phyloP scores from a whole-genome alignment of 192 early-diverging fungal genomes.

The Umbelopsis sp. region DNA sequence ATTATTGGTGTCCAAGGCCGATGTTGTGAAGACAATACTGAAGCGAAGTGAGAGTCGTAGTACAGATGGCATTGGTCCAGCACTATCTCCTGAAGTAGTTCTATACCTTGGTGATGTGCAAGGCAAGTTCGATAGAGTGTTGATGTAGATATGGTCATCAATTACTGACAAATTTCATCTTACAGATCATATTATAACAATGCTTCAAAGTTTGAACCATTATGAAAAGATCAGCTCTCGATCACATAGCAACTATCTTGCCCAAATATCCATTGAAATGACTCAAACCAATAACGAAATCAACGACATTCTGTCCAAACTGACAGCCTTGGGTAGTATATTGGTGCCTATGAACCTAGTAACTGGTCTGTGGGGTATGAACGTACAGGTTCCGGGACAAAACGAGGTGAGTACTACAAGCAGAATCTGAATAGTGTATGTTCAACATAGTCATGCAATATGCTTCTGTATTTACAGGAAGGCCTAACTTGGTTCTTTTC shows the following conservation, averaged over 20 bases:
- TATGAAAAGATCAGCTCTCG: slow-evolving; percentile 72
- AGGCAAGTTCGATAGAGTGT: slow-evolving; percentile 14
- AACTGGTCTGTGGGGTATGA: slow-evolving; percentile 68
- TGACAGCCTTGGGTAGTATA: slow-evolving; percentile 55
- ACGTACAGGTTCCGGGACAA: slow-evolving; percentile 65
- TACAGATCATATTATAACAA: slow-evolving; percentile 74
- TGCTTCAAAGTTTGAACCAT: slow-evolving; percentile 76
- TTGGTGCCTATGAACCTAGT: slow-evolving; percentile 63
- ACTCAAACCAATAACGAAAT: slow-evolving; percentile 57
- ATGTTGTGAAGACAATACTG: slow-evolving; percentile 74
- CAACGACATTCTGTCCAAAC: slow-evolving; percentile 49
- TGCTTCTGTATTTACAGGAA: neutral
- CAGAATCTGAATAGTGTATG: neutral
- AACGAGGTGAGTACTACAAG: slow-evolving; percentile 5
- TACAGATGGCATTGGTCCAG: slow-evolving; percentile 15
- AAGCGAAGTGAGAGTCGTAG: slow-evolving; percentile 55
- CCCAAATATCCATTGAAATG: slow-evolving; percentile 78
- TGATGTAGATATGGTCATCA: neutral
- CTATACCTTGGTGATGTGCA: slow-evolving; percentile 82
- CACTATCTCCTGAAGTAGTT: slow-evolving; percentile 55
- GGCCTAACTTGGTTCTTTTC: slow-evolving; percentile 32
- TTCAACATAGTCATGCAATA: neutral
- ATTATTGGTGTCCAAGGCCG: slow-evolving; percentile 69
- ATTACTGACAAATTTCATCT: neutral
- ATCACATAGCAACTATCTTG: slow-evolving; percentile 75